Base-by-base conservation (phyloP, 2,329 filamentous ascomycete genomes). In the Cercospora zeina region DNA sequence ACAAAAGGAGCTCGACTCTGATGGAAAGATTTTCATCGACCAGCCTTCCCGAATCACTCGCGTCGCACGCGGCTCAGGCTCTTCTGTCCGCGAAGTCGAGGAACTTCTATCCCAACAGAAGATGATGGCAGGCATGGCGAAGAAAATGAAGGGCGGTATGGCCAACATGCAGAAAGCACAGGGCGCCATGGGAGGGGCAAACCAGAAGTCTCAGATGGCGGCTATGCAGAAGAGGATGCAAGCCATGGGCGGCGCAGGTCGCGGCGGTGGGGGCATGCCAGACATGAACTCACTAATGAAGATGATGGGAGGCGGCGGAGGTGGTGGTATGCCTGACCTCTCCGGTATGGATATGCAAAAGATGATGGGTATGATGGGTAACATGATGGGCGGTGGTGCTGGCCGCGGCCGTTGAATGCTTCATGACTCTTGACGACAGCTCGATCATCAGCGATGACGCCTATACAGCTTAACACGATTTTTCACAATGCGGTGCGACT, bases 101-200 rank as follows among this genome's bases (percentile, higher is more conserved):
- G 95, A 99, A 73, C 82, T 99, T 6, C 84, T 99, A n/a, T 96
- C 93, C 0, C 95, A 99, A 78, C 93, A 97, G 76, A 88, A 91
- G 70, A 96, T 97, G 90, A 99, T 99, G 95, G 90, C 91, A 0
- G 91, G 91, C 62, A 97, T 99, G 92, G 95, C 95, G 54, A 99
- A 97, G 87, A 96, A 96, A 81, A 96, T 99, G 87, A 93, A 95
- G 62, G 93, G 93, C 39, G 93, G 91, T 75, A 96, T 96, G 89
- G 95, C 95, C 80, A 96, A 97, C 75, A 96, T 97, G 89, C 91
- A 97, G 76, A 87, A 89, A 56, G 93, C 93, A 0, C 93, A 97
- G 77, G 89, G 89, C 59, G 91, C 90, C 66, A 91, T 97, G 87
- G 90, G 89, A 30, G 92, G 93, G 49, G 90, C 88, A 31, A 96